Evolutionary conservation across 768 basidiomycete species (phyloP).

Genomic region (Psilocybe tampanensis): DNA sequence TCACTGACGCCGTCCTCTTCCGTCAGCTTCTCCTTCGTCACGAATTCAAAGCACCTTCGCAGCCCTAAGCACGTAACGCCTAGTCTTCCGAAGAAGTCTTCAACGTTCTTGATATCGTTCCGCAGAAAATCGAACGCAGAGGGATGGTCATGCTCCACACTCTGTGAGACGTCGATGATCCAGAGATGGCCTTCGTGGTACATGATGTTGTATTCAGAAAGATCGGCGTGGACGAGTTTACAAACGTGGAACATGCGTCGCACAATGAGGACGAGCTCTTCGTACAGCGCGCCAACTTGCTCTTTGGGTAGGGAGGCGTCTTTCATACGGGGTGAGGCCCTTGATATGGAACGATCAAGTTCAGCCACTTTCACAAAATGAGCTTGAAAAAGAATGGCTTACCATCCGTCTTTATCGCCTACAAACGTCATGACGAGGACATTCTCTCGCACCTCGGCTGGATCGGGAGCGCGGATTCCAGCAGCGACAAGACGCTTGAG

Average conservation of each 20-base stretch:
- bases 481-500: conserved; percentile 82
- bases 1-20: conserved; percentile 34
- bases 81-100: conserved; percentile 85
- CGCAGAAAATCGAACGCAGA: conserved; percentile 95
- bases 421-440: conserved; percentile 96
- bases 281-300: conserved; percentile 64
- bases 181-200: conserved; percentile 81
- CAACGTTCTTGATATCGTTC: conserved; percentile 88
- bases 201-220: conserved; percentile 98
- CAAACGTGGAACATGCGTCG: conserved; percentile 89
- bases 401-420: conserved; percentile 83
- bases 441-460: conserved; percentile 93
- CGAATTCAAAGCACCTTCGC: conserved; percentile 84
- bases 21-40: conserved; percentile 59
- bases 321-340: conserved; percentile 93
- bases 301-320: conserved; percentile 66
- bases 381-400: conserved; percentile 3
- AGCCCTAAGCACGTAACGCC: conserved; percentile 81
- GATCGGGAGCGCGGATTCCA: conserved; percentile 85
- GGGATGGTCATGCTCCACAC: conserved; percentile 98
- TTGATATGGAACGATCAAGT: conserved; percentile 30
- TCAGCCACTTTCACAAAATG: not conserved
- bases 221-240: conserved; percentile 95
- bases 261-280: conserved; percentile 76
- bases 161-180: conserved; percentile 98